Base-by-base conservation (phyloP, 331 rosid genomes). In the Phaseolus coccineus region DNA sequence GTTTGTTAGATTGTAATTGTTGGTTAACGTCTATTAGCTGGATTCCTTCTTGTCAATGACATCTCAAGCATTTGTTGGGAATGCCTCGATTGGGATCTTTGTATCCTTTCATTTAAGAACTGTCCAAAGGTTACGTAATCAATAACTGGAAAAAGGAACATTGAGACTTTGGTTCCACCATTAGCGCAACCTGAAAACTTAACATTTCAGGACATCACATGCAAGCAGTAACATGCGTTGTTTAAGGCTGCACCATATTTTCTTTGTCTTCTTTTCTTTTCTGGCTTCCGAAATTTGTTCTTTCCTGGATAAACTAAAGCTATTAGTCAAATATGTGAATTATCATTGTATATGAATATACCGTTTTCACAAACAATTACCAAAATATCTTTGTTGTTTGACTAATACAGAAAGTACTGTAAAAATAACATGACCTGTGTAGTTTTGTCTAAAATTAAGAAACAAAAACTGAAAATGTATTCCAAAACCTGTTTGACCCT, bases 241-340 rank as follows among this genome's bases (percentile, higher is more conserved):
- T 46, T 30, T 14, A 46, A n/a, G 57, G 50, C 16, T 69, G 62
- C 44, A 56, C 37, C 28, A 4, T 56, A 58, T 48, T 69, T 28
- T 19, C 69, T 30, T 28, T 56, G 13, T 14, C 57, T 39, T 39
- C 57, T 52, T 77, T 67, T 67, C 74, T 76, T 27, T 59, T 66
- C 51, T 73, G 56, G 58, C 51, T 78, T 67, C 50, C 35, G 31
- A 51, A 65, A 69, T 69, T 39, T 51, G 69, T 25, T 40, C 68
- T 33, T 62, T 4, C 81, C 74, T 12, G 16, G 27, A 4, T 13
- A 35, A 64, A 51, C 72, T 8, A 28, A 77, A 67, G 46, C 31
- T 22, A 42, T 39, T 39, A 6, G 69, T 28, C 58, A 53, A 69
- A 77, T 77, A 16, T 42, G 47, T 9, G 47, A 7, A 40, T 7